Base-by-base conservation (phyloP, 306 rosid species). In the Fragaria iinumae region DNA sequence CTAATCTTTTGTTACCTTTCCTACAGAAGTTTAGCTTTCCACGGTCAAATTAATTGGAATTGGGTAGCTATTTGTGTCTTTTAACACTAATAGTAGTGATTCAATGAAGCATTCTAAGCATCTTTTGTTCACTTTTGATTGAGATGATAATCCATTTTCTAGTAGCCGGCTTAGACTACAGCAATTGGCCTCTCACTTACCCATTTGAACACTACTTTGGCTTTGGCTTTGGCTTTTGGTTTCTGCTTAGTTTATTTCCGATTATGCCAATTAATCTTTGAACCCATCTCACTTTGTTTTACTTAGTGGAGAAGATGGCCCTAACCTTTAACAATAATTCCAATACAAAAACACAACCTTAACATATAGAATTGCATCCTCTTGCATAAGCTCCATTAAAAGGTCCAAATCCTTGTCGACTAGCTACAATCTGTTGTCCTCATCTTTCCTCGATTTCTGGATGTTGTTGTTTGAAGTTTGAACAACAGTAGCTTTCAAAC, bases 291-390 rank as follows among this genome's bases (percentile, higher is more conserved):
- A 79, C 84, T 82, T 91, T 86, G 86, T 78, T 80, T 84, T 83
- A 69, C 86, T 86, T 84, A 14, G 89, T 91, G 92, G 82, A 83
- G 80, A 75, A 84, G 45, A 64, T 83, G 85, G 73, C 72, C 71
- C 72, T 50, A 75, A 71, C 18, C 20, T 76, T 77, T 74, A 53
- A 47, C 80, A 78, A 84, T 76, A 67, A 84, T 80, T 83, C 64
- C 69, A 23, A 23, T 8, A 71, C 57, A 63, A 65, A 72, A 44
- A 68, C 67, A 25, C 44, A 13, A 29, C 49, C 29, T 67, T 9
- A 21, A 20, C 44, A 11, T 59, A 67, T 71, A 32, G 64, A 82
- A 72, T 43, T 72, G 81, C 10, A 21, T 71, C 10, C 57, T n/a
- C 43, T 49, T 50, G 60, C 68, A 21, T 41, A 81, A 81, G 76